Evolutionary conservation across 306 rosid genomes (phyloP).

Genomic region (Cucumis cinereus): DNA sequence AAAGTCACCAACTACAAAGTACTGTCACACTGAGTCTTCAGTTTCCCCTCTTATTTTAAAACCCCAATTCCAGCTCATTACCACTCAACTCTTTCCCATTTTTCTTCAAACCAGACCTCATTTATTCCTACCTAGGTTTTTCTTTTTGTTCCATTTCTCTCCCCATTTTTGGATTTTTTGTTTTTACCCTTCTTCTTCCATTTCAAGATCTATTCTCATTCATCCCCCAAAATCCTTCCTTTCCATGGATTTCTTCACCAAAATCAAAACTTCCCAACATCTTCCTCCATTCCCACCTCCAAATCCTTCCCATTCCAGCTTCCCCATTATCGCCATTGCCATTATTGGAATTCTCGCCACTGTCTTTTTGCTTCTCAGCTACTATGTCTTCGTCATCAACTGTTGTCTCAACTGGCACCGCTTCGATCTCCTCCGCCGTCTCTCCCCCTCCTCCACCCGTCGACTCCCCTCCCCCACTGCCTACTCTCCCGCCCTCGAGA

Average conservation of each 20-base stretch:
- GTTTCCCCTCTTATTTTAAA: background rate
- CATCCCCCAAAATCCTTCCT: slow-evolving; percentile 3
- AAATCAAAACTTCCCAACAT: slow-evolving; percentile 30
- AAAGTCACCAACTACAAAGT: slow-evolving; percentile 2
- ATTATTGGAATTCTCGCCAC: slow-evolving; percentile 84
- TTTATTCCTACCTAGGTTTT: slow-evolving; percentile 3
- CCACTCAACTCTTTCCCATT: background rate
- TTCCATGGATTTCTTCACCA: slow-evolving; percentile 52
- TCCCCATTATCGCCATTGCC: slow-evolving; percentile 88
- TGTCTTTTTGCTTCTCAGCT: slow-evolving; percentile 68
- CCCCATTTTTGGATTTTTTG: background rate
- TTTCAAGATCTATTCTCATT: slow-evolving; percentile 34
- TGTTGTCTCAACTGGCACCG: slow-evolving; percentile 98
- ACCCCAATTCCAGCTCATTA: background rate
- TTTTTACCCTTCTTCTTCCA: background rate
- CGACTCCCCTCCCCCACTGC: slow-evolving; percentile 20
- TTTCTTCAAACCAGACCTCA: background rate
- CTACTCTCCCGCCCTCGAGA: slow-evolving; percentile 21
- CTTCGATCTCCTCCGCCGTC: slow-evolving; percentile 62
- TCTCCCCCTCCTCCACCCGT: slow-evolving; percentile 38
- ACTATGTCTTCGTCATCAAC: slow-evolving; percentile 90
- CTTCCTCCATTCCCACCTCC: slow-evolving; percentile 40
- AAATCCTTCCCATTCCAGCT: slow-evolving; percentile 36
- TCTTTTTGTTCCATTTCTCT: background rate
- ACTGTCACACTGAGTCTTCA: slow-evolving; percentile 6